A percentile compares a stretch with the other conserved stretches of the same genome.
phyloP scores from a whole-genome alignment of 306 rosid species.

The Vicia sativa region DNA sequence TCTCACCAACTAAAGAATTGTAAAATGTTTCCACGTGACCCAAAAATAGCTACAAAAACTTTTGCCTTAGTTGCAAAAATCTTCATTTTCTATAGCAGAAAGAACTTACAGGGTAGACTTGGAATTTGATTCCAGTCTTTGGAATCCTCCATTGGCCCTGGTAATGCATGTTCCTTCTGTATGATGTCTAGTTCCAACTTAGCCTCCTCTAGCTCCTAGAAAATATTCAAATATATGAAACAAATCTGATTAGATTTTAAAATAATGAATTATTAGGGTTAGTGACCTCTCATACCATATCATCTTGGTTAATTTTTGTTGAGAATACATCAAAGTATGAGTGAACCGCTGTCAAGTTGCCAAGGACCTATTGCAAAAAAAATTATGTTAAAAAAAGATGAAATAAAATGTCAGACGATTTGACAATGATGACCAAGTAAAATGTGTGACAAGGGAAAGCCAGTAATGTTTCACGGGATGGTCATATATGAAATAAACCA shows the following conservation, averaged over 20 bases:
- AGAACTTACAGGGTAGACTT: conserved; percentile 46
- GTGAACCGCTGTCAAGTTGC: conserved; percentile 72
- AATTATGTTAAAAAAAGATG: conserved; percentile 30
- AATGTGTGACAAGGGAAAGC: conserved; percentile 14
- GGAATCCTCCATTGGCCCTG: conserved; percentile 47
- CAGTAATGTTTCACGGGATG: conserved; percentile 11
- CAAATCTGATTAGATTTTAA: conserved; percentile 3
- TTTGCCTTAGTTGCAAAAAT: conserved; percentile 1
- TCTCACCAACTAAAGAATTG: conserved; percentile 3
- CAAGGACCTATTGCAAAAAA: conserved; percentile 64
- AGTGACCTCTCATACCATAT: conserved; percentile 56
- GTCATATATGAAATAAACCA: neutral
- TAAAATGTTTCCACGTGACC: conserved; percentile 24
- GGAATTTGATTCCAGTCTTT: conserved; percentile 49
- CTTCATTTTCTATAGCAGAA: conserved; percentile 8
- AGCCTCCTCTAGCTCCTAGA: conserved; percentile 89
- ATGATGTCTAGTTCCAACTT: conserved; percentile 77
- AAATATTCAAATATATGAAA: conserved; percentile 40
- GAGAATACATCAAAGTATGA: conserved; percentile 79
- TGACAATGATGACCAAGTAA: conserved; percentile 7
- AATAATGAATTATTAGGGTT: conserved; percentile 35
- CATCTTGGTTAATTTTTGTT: conserved; percentile 65
- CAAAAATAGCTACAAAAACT: conserved; percentile 12
- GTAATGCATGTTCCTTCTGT: conserved; percentile 58
- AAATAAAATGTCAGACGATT: conserved; percentile 11